Conservation (phyloP, 1,284 basidiomycete genomes). For the Polyporus tsugae region DNA sequence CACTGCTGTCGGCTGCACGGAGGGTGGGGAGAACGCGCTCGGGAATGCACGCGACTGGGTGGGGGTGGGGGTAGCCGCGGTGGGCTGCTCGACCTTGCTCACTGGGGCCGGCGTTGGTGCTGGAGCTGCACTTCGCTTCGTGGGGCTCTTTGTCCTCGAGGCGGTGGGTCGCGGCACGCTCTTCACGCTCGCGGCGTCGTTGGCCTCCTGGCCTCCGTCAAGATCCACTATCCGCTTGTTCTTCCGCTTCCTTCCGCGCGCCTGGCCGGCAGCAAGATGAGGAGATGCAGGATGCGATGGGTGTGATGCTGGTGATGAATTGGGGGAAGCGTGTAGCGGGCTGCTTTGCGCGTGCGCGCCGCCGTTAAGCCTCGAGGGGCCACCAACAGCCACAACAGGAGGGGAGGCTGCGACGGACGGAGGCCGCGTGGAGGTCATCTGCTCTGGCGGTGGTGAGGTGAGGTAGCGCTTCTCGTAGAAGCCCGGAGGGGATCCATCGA, state of each 20-base stretch:
- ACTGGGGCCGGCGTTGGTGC: neutral
- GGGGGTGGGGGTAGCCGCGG: constrained; percentile 7
- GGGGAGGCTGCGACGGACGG: constrained; percentile 60
- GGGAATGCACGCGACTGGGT: constrained; percentile 6
- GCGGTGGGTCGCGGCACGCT: constrained; percentile 35
- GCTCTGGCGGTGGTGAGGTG: constrained; percentile 54
- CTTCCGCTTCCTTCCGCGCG: constrained; percentile 62
- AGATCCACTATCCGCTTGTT: constrained; percentile 77
- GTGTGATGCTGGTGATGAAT: constrained; percentile 53
- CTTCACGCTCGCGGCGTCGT: constrained; percentile 40
- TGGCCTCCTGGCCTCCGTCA: constrained; percentile 51
- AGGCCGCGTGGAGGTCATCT: constrained; percentile 60
- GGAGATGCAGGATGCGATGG: constrained; percentile 55
- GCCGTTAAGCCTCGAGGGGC: constrained; percentile 30
- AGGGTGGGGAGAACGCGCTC: constrained; percentile 14
- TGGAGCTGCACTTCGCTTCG: constrained; percentile 13
- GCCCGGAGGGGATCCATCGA: constrained; percentile 81
- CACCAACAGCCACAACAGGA: constrained; percentile 64
- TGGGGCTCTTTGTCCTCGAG: constrained; percentile 31
- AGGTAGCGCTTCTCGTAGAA: constrained; percentile 82
- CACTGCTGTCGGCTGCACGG: constrained; percentile 24
- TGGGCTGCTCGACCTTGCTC: neutral
- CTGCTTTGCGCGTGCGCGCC: constrained; percentile 45
- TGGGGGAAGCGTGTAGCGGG: constrained; percentile 43
- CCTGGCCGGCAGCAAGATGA: constrained; percentile 47